phyloP scores from a whole-genome alignment of 352 stramenopile species.

The Phytophthora syringae region DNA sequence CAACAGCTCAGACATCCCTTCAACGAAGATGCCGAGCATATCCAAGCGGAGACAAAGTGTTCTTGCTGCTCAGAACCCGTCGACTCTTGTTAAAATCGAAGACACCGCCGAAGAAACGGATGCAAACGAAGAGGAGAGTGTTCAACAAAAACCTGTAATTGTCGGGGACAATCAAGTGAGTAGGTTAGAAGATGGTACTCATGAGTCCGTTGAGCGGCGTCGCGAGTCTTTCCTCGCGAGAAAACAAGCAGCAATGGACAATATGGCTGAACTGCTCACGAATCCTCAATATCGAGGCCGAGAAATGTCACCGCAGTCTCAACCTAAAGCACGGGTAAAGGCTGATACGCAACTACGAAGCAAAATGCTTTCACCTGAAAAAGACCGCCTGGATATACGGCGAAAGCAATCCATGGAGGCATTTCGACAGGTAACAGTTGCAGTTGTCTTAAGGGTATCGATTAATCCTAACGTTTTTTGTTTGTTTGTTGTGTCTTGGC shows the following conservation, averaged over 20 bases:
- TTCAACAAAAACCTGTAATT: constrained; percentile 8
- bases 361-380: constrained; percentile 54
- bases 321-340: constrained; percentile 7
- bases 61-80: constrained; percentile 17
- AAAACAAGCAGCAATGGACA: constrained; percentile 28
- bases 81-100: constrained; percentile 24
- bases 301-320: constrained; percentile 4
- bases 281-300: constrained; percentile 26
- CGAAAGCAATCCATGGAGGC: constrained; percentile 73
- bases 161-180: constrained; percentile 15
- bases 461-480: not conserved
- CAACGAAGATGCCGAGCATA: constrained; percentile 29
- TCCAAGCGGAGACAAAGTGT: constrained; percentile 23
- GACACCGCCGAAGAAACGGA: constrained; percentile 7
- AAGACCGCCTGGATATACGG: constrained; percentile 52
- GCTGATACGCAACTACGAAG: constrained; percentile 32
- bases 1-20: constrained; percentile 3
- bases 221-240: constrained; percentile 32
- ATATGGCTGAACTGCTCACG: constrained; percentile 36
- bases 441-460: not conserved
- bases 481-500: not conserved
- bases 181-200: constrained; percentile 7
- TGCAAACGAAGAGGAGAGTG: constrained; percentile 4
- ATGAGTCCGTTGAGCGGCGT: constrained; percentile 14
- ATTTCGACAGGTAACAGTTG: constrained; percentile 43